Evolutionary conservation across 768 basidiomycete species (phyloP), one percentile per base, ranked within the genome.

Genomic region (Rhodotorula toruloides): DNA sequence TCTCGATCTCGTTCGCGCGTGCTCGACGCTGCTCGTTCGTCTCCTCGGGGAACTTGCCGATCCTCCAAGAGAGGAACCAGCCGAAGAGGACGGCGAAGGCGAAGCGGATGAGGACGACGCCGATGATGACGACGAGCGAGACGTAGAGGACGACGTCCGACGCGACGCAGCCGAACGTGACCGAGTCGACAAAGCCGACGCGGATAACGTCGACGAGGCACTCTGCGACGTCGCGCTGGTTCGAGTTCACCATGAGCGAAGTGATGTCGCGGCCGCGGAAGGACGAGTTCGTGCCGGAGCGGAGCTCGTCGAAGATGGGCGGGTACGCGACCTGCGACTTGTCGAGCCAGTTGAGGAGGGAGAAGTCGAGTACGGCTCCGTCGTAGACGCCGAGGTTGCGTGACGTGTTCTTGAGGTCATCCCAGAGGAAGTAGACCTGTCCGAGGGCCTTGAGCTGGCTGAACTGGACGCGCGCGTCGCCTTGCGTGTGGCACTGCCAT

Each of bases 11-110:
- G 31, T 84, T 84, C 4, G 88, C 86, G 31, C 94, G 86, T 67
- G 86, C 85, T 86, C 91, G 91, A 21, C 93, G 84, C 76, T 98
- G 85, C 76, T 90, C 87, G 76, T 92, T 91, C 22, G 91, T 90
- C 79, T 99, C 96, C 44, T 84, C 83, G 68, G 88, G 87, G 82
- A 94, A 98, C 70, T 89, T 88, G 54, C 96, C 96, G 47, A 99
- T 82, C 74, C 86, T 86, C 87, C 89, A 91, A n/a, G 89, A 91
- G 77, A 90, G 88, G 83, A 97, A 98, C 96, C 96, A 99, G 32
- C 89, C 83, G 79, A 98, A 99, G 77, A 94, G 82, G 75, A 96
- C 89, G 53, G 96, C 96, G 91, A 98, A 94, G 72, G 84, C 81
- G 80, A 98, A 99, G 42, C 91, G 89, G 77, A 96, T 91, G 59